Evolutionary conservation across 2,329 filamentous ascomycete species (phyloP).

Genomic region (Aspergillus sp.): DNA sequence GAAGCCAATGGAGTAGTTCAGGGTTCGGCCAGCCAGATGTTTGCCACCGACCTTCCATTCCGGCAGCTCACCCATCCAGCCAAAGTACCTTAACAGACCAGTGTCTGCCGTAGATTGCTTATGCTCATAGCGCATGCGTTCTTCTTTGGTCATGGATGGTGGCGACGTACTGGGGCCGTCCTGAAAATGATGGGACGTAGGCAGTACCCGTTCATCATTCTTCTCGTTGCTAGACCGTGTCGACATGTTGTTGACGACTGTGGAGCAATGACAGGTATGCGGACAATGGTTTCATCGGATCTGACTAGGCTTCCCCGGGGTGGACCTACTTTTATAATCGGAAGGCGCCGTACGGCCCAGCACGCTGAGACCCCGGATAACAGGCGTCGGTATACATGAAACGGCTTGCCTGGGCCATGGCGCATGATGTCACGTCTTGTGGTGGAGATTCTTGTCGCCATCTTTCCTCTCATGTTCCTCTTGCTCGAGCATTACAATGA

Average conservation of each 20-base stretch:
- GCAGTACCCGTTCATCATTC: neutral
- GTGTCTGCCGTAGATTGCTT: neutral
- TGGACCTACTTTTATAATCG: no score
- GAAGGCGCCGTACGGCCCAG: no score
- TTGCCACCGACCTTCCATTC: constrained; percentile 5
- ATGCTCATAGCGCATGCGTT: neutral
- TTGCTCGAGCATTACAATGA: no score
- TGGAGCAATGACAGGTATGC: no score
- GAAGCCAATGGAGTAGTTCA: constrained; percentile 7
- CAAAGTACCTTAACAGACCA: neutral
- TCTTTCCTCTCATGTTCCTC: no score
- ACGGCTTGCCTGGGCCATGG: no score
- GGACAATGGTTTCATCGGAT: no score
- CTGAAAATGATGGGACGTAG: neutral
- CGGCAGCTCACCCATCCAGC: constrained; percentile 5
- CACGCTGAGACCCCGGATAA: no score
- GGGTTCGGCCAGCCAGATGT: neutral
- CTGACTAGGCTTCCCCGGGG: no score
- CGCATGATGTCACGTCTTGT: no score
- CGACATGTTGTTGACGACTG: neutral
- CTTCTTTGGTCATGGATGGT: neutral
- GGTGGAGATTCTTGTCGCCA: no score
- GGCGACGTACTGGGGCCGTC: neutral
- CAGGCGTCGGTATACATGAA: no score
- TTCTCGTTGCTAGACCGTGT: neutral